These are phyloP conservation scores for Paraglomus occultum DNA, from an alignment of 192 early-diverging fungal genomes.

Conservation along the genomic window DNA sequence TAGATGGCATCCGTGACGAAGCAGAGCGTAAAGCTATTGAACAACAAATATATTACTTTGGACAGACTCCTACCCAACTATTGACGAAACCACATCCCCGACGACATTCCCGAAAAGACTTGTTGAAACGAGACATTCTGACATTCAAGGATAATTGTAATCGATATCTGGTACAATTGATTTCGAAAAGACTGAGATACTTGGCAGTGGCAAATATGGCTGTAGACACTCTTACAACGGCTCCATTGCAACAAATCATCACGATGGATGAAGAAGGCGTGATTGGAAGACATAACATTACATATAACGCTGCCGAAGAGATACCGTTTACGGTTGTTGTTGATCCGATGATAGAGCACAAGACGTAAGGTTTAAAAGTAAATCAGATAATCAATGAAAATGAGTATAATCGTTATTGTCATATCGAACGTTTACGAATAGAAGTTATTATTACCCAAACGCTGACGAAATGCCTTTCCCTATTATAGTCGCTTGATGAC, in stretches of 20 bases:
- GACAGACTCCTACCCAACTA: conserved; percentile 88
- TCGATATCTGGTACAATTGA: conserved; percentile 23
- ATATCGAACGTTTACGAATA: neutral
- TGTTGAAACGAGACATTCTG: conserved; percentile 25
- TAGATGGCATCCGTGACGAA: conserved; percentile 69
- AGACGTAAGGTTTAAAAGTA: conserved; percentile 4
- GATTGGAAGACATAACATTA: conserved; percentile 21
- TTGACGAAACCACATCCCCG: conserved; percentile 84
- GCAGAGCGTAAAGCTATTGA: conserved; percentile 69
- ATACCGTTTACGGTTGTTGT: conserved; percentile 28
- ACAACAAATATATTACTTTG: conserved; percentile 83
- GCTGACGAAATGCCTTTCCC: neutral
- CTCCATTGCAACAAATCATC: conserved; percentile 17
- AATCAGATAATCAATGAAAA: neutral
- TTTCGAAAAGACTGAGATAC: neutral
- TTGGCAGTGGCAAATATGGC: conserved; percentile 15
- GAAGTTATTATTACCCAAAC: too few species aligned
- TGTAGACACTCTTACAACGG: neutral
- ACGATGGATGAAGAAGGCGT: conserved; percentile 27
- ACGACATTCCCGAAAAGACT: conserved; percentile 22
- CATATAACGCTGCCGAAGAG: conserved; percentile 5
- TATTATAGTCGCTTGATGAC: conserved; percentile 21
- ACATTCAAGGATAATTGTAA: conserved; percentile 11
- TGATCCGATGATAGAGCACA: conserved; percentile 21
- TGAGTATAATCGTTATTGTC: neutral